Conservation (phyloP, 345 rosid species). For the Moricandia moricandioides region DNA sequence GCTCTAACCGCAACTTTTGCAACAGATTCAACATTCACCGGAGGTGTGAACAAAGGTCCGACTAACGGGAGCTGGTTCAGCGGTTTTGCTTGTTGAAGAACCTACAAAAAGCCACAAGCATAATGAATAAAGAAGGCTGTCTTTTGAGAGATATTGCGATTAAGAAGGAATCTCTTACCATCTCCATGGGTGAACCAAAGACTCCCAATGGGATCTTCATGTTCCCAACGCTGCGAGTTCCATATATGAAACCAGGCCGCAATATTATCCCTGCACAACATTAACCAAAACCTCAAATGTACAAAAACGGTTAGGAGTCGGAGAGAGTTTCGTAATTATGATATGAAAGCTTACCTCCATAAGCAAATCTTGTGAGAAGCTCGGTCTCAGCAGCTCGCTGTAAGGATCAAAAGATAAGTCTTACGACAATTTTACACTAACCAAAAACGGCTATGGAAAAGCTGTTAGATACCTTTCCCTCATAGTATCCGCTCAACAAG, state of each 20-base stretch:
- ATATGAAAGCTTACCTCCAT: slow-evolving; percentile 60
- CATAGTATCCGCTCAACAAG: slow-evolving; percentile 79
- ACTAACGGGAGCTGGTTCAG: slow-evolving; percentile 58
- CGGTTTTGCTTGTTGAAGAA: slow-evolving; percentile 63
- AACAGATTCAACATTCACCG: slow-evolving; percentile 47
- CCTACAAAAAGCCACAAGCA: slow-evolving; percentile 30
- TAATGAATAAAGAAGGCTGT: not conserved
- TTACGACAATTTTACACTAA: not conserved
- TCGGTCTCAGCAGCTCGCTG: slow-evolving; percentile 96
- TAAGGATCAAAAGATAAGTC: slow-evolving; percentile 26
- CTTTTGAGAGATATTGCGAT: not conserved
- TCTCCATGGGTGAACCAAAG: slow-evolving; percentile 87
- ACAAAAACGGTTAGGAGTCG: not conserved
- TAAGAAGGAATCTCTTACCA: slow-evolving; percentile 45
- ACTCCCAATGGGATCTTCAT: slow-evolving; percentile 79
- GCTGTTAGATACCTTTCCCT: slow-evolving; percentile 63
- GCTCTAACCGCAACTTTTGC: slow-evolving; percentile 49
- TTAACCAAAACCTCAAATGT: not conserved
- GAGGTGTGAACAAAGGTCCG: slow-evolving; percentile 54
- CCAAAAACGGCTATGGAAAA: not conserved
- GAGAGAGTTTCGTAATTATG: not conserved
- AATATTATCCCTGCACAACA: slow-evolving; percentile 67
- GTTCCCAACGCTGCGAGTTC: slow-evolving; percentile 80
- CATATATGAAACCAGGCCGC: slow-evolving; percentile 95
- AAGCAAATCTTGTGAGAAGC: slow-evolving; percentile 80